A percentile compares a stretch with the other conserved stretches of the same genome.
These are phyloP conservation scores for Bipolaris bicolor DNA, from an alignment of 2,329 filamentous ascomycete species.

Conservation along the genomic window DNA sequence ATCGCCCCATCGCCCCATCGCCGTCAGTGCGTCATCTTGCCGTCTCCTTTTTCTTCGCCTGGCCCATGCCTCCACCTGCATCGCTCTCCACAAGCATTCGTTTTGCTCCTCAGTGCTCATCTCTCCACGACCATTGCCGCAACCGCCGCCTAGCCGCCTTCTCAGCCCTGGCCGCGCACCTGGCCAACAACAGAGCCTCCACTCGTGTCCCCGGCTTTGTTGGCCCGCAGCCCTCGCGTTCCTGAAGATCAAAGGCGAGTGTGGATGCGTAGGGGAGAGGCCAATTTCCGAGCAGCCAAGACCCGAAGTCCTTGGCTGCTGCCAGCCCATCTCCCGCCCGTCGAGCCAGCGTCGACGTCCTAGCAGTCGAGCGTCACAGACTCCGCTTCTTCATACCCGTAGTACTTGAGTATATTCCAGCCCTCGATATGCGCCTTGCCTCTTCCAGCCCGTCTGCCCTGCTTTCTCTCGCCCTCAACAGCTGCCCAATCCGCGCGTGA, in stretches of 20 bases:
- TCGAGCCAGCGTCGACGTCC: not conserved
- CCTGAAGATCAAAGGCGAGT: constrained; percentile 12
- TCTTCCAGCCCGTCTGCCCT: not conserved
- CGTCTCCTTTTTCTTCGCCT: not conserved
- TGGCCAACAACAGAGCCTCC: constrained; percentile 6
- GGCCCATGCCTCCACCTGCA: not conserved
- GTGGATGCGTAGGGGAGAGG: constrained; percentile 11
- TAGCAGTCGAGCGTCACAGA: constrained; percentile 13
- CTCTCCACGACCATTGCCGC: constrained; percentile 6
- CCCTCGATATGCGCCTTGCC: not conserved
- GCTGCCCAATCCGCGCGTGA: not conserved
- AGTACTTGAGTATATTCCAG: not conserved
- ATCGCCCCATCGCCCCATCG: not conserved
- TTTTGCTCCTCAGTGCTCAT: constrained; percentile 7
- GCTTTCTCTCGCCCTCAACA: not conserved
- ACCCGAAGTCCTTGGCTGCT: constrained; percentile 21
- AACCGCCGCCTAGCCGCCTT: constrained; percentile 8
- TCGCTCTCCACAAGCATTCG: constrained; percentile 16
- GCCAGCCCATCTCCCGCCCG: constrained; percentile 9
- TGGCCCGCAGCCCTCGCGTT: constrained; percentile 5
- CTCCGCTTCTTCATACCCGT: not conserved
- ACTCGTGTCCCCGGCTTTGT: constrained; percentile 8
- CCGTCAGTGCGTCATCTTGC: not conserved
- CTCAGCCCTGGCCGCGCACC: constrained; percentile 19
- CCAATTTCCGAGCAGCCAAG: constrained; percentile 18